Conservation (phyloP, 2,329 filamentous ascomycete species). For the Colletotrichum sp. region DNA sequence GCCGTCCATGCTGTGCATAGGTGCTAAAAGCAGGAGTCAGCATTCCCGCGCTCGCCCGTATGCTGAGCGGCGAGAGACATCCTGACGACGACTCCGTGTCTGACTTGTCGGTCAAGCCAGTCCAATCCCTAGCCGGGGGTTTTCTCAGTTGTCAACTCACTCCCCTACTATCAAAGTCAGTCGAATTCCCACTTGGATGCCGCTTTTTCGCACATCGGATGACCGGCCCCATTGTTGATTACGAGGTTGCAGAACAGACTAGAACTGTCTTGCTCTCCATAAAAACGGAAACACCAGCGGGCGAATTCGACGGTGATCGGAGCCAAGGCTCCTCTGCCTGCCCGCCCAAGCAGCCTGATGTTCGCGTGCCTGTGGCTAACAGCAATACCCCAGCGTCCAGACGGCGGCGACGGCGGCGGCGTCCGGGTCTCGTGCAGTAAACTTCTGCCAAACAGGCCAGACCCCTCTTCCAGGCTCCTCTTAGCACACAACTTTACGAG, state of each 20-base stretch:
- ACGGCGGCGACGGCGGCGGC: neutral
- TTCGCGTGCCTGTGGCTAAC: neutral
- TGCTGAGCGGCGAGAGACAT: neutral
- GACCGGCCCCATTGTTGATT: slow-evolving; percentile 16
- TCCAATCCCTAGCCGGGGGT: neutral
- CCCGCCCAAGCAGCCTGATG: neutral
- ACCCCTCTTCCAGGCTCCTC: neutral
- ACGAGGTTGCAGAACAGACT: slow-evolving; percentile 18
- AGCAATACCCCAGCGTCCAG: neutral
- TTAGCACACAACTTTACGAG: slow-evolving; percentile 6
- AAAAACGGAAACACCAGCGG: neutral
- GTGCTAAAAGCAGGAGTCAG: neutral
- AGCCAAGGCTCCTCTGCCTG: neutral
- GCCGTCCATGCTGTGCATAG: neutral
- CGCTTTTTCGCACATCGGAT: slow-evolving; percentile 7
- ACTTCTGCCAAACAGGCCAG: neutral
- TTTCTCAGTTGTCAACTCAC: neutral
- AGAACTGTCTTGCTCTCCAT: slow-evolving; percentile 11
- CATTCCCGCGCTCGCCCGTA: slow-evolving; percentile 12
- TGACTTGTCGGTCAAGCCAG: neutral
- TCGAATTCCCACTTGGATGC: slow-evolving; percentile 4
- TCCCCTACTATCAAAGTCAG: neutral
- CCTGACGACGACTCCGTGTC: slow-evolving; percentile 10
- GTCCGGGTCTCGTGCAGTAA: neutral
- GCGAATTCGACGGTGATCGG: neutral